Evolutionary conservation across 2,329 filamentous ascomycete species (phyloP).

Genomic region (Fusarium sp.): DNA sequence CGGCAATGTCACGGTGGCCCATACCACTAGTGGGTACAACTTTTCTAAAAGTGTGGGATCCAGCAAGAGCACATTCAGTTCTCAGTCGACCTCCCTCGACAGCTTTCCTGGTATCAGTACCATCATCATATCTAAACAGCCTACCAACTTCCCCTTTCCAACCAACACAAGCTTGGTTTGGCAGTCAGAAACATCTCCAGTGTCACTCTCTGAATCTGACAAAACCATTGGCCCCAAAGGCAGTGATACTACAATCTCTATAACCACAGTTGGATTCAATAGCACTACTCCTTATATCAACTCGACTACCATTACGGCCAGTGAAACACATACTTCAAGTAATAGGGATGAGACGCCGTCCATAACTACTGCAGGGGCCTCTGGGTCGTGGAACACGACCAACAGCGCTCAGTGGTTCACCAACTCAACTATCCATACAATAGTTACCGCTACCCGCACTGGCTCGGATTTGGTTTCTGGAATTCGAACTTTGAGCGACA

Average conservation of each 20-base stretch:
- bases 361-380: not conserved
- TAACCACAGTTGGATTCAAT: conserved; percentile 4
- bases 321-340: not conserved
- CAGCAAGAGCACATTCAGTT: not conserved
- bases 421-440: conserved; percentile 8
- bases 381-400: conserved; percentile 2
- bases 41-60: conserved; percentile 8
- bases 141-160: conserved; percentile 25
- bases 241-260: not conserved
- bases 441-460: not conserved
- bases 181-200: conserved; percentile 4
- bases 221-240: not conserved
- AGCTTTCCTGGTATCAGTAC: conserved; percentile 14
- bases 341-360: conserved; percentile 5
- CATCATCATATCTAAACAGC: conserved; percentile 9
- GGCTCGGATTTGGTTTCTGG: conserved; percentile 1
- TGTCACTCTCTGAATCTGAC: not conserved
- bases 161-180: conserved; percentile 18
- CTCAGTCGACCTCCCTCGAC: not conserved
- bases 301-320: conserved; percentile 14
- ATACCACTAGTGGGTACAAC: conserved; percentile 22
- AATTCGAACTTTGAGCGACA: not conserved
- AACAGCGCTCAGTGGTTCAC: not conserved
- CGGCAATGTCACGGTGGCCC: conserved; percentile 5
- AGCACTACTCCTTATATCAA: conserved; percentile 29